phyloP scores from a whole-genome alignment of 1,139 yeast genomes.

The Saccharomyces hybrid region DNA sequence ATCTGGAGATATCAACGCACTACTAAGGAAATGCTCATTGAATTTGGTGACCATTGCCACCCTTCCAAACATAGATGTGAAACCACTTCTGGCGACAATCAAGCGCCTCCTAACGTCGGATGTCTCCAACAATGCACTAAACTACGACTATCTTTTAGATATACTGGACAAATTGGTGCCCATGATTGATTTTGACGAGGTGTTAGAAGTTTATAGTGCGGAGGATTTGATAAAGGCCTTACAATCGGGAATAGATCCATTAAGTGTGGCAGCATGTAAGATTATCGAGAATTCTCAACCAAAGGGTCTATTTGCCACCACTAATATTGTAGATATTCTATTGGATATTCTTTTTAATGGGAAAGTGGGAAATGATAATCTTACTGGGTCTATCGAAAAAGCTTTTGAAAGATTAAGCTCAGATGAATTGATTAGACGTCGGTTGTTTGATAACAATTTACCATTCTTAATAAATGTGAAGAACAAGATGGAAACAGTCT shows the following conservation, averaged over 20 bases:
- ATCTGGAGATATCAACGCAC: slow-evolving; percentile 9
- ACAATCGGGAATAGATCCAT: slow-evolving; percentile 20
- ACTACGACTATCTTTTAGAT: slow-evolving; percentile 22
- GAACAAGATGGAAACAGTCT: slow-evolving; percentile 13
- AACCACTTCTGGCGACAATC: slow-evolving; percentile 14
- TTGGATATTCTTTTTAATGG: slow-evolving; percentile 20
- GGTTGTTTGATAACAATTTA: slow-evolving; percentile 24
- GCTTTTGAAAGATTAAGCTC: slow-evolving; percentile 18
- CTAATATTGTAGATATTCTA: slow-evolving; percentile 25
- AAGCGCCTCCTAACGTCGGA: slow-evolving; percentile 12
- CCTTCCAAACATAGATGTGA: slow-evolving; percentile 10
- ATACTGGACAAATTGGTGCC: slow-evolving; percentile 24
- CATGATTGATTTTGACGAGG: slow-evolving; percentile 27
- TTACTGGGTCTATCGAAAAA: slow-evolving; percentile 30
- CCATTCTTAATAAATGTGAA: slow-evolving; percentile 17
- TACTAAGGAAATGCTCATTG: slow-evolving; percentile 17
- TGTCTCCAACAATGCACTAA: slow-evolving; percentile 3
- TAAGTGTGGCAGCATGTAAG: slow-evolving; percentile 29
- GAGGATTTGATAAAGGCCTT: slow-evolving; percentile 30
- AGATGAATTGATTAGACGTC: slow-evolving; percentile 29
- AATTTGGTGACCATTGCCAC: slow-evolving; percentile 14
- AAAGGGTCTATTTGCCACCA: slow-evolving; percentile 29
- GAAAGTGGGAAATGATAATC: slow-evolving; percentile 15
- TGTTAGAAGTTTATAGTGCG: slow-evolving; percentile 24
- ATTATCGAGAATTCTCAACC: slow-evolving; percentile 32